Conservation (phyloP, 2,329 filamentous ascomycete species). For the Aschersonia sp. region DNA sequence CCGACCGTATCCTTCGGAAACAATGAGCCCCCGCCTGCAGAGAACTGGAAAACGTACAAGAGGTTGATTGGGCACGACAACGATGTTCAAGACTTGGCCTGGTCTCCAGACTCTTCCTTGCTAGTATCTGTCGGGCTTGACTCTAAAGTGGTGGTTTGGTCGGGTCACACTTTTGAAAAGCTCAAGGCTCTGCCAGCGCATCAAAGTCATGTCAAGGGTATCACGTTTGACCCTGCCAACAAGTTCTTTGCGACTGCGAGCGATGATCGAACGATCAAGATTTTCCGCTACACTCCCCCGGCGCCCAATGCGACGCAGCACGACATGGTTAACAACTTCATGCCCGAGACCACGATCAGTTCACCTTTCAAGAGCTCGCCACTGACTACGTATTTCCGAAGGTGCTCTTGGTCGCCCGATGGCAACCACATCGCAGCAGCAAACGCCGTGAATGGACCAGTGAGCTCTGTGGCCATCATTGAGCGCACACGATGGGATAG, state of each 20-base stretch:
- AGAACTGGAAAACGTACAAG: slow-evolving; percentile 95
- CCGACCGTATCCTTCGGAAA: slow-evolving; percentile 74
- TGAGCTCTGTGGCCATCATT: slow-evolving; percentile 93
- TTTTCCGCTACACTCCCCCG: slow-evolving; percentile 88
- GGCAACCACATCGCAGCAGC: slow-evolving; percentile 93
- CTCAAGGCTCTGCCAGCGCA: slow-evolving; percentile 86
- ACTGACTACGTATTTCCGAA: slow-evolving; percentile 87
- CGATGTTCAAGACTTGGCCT: slow-evolving; percentile 93
- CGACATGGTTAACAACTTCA: slow-evolving; percentile 94
- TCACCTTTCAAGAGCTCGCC: slow-evolving; percentile 82
- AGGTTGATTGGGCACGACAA: slow-evolving; percentile 94
- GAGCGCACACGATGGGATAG: slow-evolving; percentile 86
- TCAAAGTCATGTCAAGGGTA: slow-evolving; percentile 95
- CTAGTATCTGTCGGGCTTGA: slow-evolving; percentile 91
- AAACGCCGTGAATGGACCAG: slow-evolving; percentile 92
- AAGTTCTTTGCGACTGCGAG: slow-evolving; percentile 98
- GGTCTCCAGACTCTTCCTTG: slow-evolving; percentile 92
- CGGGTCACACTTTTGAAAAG: slow-evolving; percentile 94
- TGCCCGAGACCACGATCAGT: slow-evolving; percentile 81
- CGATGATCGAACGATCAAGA: slow-evolving; percentile 91
- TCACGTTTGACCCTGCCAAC: slow-evolving; percentile 96
- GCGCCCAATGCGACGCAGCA: slow-evolving; percentile 83
- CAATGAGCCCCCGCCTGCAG: slow-evolving; percentile 81
- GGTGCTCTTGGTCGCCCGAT: slow-evolving; percentile 96
- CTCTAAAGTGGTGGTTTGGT: slow-evolving; percentile 98